phyloP scores from a whole-genome alignment of 139 green algal genomes.

The Chloropicon primus region DNA sequence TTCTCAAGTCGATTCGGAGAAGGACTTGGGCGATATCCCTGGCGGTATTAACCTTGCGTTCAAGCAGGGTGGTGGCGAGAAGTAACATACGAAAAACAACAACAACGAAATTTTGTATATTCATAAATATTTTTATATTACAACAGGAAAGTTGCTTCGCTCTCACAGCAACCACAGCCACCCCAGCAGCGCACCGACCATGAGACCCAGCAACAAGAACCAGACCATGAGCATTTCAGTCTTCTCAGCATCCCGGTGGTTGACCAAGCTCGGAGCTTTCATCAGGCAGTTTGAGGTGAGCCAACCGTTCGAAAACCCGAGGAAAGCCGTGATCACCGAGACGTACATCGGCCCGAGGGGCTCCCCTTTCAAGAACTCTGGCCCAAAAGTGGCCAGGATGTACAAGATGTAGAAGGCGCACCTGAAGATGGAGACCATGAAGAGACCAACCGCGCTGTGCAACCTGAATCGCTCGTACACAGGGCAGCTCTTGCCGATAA shows the following conservation, averaged over 20 bases:
- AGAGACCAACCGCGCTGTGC: not conserved
- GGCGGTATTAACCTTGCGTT: not conserved
- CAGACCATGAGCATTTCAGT: not conserved
- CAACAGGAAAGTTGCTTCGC: too few relatives aligned
- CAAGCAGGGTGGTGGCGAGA: not conserved
- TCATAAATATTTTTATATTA: too few relatives aligned
- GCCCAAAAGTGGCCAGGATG: not conserved
- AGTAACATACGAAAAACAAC: too few relatives aligned
- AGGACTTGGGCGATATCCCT: not conserved
- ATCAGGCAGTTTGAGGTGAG: not conserved
- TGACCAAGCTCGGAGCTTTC: not conserved
- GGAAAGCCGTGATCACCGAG: not conserved
- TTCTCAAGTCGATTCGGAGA: not conserved
- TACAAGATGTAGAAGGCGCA: not conserved
- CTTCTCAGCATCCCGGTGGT: not conserved
- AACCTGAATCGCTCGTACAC: not conserved
- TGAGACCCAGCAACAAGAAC: not conserved
- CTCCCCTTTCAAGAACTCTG: not conserved
- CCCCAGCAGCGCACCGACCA: not conserved
- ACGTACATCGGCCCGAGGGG: not conserved
- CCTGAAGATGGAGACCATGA: not conserved
- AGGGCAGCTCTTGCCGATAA: slow-evolving; percentile 36
- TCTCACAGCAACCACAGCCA: not conserved
- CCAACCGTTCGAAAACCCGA: not conserved
- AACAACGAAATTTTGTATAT: too few relatives aligned